phyloP scores from a whole-genome alignment of 2,329 filamentous ascomycete genomes.

The Verticillium nubilum region DNA sequence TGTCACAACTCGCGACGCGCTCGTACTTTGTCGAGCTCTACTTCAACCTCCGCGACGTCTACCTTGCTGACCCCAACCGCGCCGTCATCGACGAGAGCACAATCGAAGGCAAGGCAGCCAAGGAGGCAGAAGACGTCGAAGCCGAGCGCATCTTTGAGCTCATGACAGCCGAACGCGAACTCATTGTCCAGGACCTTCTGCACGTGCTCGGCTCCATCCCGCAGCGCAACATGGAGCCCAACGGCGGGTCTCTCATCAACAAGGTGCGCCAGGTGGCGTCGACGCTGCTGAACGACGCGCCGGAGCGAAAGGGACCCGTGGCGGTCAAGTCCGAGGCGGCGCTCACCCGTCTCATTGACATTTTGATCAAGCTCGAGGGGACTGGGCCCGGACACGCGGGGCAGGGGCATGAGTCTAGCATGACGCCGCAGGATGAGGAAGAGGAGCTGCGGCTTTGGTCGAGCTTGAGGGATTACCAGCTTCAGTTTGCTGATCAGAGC shows the following conservation, averaged over 20 bases:
- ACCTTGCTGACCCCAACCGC: conserved; percentile 40
- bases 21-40: conserved; percentile 86
- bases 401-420: conserved; percentile 23
- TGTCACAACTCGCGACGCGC: conserved; percentile 72
- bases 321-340: conserved; percentile 62
- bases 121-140: conserved; percentile 36
- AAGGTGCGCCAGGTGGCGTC: conserved; percentile 83
- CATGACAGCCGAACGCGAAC: conserved; percentile 71
- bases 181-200: conserved; percentile 76
- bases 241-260: conserved; percentile 60
- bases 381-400: conserved; percentile 32
- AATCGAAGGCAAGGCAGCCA: conserved; percentile 29
- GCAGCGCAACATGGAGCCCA: conserved; percentile 79
- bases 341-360: conserved; percentile 65
- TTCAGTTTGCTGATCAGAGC: conserved; percentile 51
- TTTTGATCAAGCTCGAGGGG: conserved; percentile 69
- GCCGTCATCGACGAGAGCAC: conserved; percentile 27
- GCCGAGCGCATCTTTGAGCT: conserved; percentile 48
- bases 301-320: conserved; percentile 45
- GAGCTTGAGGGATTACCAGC: conserved; percentile 71
- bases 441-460: conserved; percentile 74
- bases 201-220: conserved; percentile 71
- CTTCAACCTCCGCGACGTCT: conserved; percentile 67
- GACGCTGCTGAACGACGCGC: conserved; percentile 62
- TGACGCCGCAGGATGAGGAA: conserved; percentile 61